Conservation (phyloP, 2,329 filamentous ascomycete species). For the Coniochaeta sp. region DNA sequence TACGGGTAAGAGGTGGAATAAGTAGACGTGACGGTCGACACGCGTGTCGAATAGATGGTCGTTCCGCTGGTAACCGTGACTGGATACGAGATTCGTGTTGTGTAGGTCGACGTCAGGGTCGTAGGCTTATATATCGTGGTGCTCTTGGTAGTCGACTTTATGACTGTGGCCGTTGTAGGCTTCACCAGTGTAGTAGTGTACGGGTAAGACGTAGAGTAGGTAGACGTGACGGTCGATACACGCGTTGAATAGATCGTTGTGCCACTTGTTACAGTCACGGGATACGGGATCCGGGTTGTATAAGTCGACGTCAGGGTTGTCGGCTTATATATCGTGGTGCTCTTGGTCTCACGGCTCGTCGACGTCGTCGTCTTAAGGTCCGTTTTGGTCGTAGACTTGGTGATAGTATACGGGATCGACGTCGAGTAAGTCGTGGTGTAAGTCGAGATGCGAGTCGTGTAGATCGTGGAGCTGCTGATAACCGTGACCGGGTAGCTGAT, state of each 20-base stretch:
- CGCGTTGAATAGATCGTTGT: neutral
- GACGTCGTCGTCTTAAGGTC: constrained; percentile 5
- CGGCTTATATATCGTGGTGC: neutral
- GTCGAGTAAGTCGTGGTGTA: constrained; percentile 6
- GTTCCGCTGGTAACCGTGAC: no score
- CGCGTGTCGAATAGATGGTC: neutral
- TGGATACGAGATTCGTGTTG: no score
- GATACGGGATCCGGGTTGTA: no score
- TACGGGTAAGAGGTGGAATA: neutral
- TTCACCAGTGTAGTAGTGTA: neutral
- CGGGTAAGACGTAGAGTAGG: neutral
- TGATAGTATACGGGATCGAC: neutral
- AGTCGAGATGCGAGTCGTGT: constrained; percentile 12
- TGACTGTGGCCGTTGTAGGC: neutral
- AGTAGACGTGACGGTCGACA: neutral
- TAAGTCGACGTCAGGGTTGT: neutral
- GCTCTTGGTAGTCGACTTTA: neutral
- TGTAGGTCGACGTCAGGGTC: no score
- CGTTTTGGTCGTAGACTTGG: constrained; percentile 3
- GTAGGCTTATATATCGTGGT: neutral
- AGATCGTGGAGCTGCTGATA: constrained; percentile 14
- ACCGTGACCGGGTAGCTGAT: constrained; percentile 7
- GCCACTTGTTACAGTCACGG: no score
- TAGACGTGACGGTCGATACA: neutral
- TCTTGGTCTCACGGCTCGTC: neutral